These are phyloP conservation scores for Ceratobasidium sp. DNA, from an alignment of 1,284 basidiomycete species.

Conservation along the genomic window DNA sequence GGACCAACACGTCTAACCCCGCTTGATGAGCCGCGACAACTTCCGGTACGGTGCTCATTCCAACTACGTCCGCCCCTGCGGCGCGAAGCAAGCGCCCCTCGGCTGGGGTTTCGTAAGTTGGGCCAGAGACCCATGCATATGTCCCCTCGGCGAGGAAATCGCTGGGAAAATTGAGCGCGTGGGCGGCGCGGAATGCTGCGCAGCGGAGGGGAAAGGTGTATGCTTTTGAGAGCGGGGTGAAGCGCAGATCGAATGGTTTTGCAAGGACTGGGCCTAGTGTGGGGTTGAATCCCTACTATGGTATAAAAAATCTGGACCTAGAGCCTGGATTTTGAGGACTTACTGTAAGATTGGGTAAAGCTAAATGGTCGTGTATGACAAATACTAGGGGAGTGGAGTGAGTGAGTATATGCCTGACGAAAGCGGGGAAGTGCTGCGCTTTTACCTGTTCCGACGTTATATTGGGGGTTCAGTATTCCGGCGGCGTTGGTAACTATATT, in stretches of 20 bases:
- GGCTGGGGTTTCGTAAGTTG: slow-evolving; percentile 85
- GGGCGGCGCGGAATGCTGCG: slow-evolving; percentile 73
- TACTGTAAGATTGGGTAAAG: slow-evolving; percentile 74
- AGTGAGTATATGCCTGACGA: slow-evolving; percentile 30
- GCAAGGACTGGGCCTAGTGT: slow-evolving; percentile 74
- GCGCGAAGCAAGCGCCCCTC: slow-evolving; percentile 77
- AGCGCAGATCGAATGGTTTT: slow-evolving; percentile 66
- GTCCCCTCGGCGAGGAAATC: slow-evolving; percentile 74
- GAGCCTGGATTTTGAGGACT: not conserved
- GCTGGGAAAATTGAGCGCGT: slow-evolving; percentile 61
- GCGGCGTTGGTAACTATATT: slow-evolving; percentile 83
- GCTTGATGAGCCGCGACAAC: slow-evolving; percentile 83
- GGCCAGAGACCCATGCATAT: slow-evolving; percentile 87
- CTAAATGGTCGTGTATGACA: slow-evolving; percentile 82
- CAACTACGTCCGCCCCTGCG: slow-evolving; percentile 84
- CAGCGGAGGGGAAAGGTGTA: slow-evolving; percentile 77
- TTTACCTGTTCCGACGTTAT: slow-evolving; percentile 83
- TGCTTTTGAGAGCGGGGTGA: slow-evolving; percentile 81
- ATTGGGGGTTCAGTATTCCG: slow-evolving; percentile 75
- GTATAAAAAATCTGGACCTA: not conserved
- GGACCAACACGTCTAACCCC: slow-evolving; percentile 75
- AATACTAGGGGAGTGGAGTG: slow-evolving; percentile 64
- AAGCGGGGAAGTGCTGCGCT: slow-evolving; percentile 42
- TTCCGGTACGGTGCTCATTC: slow-evolving; percentile 92
- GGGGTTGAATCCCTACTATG: slow-evolving; percentile 70